Evolutionary conservation across 768 basidiomycete species (phyloP), one percentile per base, ranked within the genome.

Genomic region (Tricholoma saponaceum): DNA sequence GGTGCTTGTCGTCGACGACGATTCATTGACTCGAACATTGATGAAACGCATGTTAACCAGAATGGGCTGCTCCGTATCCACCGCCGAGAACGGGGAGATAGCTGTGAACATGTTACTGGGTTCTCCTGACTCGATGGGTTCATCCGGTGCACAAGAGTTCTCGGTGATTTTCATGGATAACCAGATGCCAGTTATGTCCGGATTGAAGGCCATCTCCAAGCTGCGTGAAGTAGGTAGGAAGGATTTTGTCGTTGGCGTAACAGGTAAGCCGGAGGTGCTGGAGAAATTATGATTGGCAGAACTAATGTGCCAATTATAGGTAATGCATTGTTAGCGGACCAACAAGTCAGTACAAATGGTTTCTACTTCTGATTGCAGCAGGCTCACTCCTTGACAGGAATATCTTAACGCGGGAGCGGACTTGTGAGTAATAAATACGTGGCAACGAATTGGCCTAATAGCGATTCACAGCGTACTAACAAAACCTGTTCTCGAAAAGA

Each of bases 1-100:
- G n/a, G 84, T 82, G 54, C 76, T 85, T 22, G 84, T 87, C 10
- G 85, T 87, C 0, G 86, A 87, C 62, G 85, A 89, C 64, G 88
- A 89, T 65, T 64, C 73, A 18, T 63, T 89, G 44, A 87, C 87
- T 30, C 77, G 87, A 33, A 80, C 73, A 47, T 72, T 89, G 56
- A 89, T 89, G 88, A 74, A 72, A 23, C 77, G 85, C 26, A 79
- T 86, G 74, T 76, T 89, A 32, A 75, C 77, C 22, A 76, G 86
- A n/a, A 70, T 88, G 1, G 86, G 86, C 1, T 86, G 84, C 67
- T 65, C 62, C 28, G 85, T 88, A 13, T 70, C 76, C 16, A 82
- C 80, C 7, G 87, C 87, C 16, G 85, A 89, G 67, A 87, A 89
- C 61, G 88, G 87, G 14, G 75, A 81, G 62, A 68, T 82, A 23